Evolutionary conservation across 2,329 filamentous ascomycete species (phyloP).

Genomic region (Verticillium nonalfalfae): DNA sequence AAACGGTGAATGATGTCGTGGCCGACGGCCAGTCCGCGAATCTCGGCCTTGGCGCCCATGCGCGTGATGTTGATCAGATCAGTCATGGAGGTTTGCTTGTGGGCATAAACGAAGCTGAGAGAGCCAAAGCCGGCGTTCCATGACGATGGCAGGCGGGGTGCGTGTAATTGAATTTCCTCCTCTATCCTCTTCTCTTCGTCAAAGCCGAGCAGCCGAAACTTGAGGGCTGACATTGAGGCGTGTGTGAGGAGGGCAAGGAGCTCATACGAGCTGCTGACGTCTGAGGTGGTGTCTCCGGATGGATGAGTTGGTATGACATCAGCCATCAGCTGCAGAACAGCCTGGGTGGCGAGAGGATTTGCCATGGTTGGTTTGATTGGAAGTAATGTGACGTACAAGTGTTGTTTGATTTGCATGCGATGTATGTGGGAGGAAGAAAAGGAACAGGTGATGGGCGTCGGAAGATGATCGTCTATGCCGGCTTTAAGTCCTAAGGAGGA

Average conservation of each 20-base stretch:
- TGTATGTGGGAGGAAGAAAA: background rate
- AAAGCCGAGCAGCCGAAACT: conserved; percentile 78
- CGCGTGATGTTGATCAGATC: conserved; percentile 78
- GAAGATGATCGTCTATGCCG: background rate
- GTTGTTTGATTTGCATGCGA: too few relatives aligned
- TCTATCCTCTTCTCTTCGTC: conserved; percentile 72
- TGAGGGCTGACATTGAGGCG: conserved; percentile 72
- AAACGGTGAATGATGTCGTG: conserved; percentile 77
- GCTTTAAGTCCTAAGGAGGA: background rate
- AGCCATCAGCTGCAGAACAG: conserved; percentile 50
- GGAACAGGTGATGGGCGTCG: background rate
- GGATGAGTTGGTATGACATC: conserved; percentile 51
- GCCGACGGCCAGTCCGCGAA: conserved; percentile 71
- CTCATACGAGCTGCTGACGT: conserved; percentile 69
- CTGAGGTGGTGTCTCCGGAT: conserved; percentile 47
- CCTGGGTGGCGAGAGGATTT: conserved; percentile 33
- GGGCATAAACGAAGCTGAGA: conserved; percentile 80
- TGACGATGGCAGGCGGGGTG: conserved; percentile 60
- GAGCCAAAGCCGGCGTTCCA: conserved; percentile 74
- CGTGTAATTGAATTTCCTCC: conserved; percentile 47
- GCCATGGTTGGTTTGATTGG: conserved; percentile 5
- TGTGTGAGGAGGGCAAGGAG: conserved; percentile 79
- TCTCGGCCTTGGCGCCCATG: conserved; percentile 75
- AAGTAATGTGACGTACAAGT: background rate
- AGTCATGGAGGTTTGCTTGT: conserved; percentile 77